phyloP scores from a whole-genome alignment of 228 moss, liverwort and hornwort genomes.

The Sphagnum magellanicum region DNA sequence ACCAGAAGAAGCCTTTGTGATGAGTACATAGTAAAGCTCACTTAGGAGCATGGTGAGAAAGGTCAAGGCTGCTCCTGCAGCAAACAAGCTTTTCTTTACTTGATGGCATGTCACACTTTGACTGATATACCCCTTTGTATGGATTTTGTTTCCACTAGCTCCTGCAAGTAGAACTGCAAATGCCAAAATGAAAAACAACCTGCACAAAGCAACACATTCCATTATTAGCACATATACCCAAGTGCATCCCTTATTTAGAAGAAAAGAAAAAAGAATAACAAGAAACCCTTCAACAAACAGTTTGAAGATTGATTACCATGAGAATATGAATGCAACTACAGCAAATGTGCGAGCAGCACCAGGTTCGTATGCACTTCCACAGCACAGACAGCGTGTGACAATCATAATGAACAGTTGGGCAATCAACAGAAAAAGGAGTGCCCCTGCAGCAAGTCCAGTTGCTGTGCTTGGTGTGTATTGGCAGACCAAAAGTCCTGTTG shows the following conservation, averaged over 20 bases:
- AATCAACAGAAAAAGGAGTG: constrained; percentile 29
- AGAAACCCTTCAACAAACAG: too few relatives aligned
- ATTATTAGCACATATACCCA: too few relatives aligned
- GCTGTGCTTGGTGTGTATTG: constrained; percentile 30
- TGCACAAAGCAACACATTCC: not conserved
- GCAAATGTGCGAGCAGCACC: constrained; percentile 45
- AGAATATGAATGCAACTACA: constrained; percentile 35
- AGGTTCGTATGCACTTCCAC: constrained; percentile 37
- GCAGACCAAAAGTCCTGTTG: constrained; percentile 10
- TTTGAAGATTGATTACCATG: constrained; percentile 16
- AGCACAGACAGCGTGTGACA: constrained; percentile 45
- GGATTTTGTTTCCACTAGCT: constrained; percentile 44
- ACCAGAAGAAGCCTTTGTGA: constrained; percentile 33
- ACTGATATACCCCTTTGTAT: constrained; percentile 26
- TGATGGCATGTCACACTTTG: constrained; percentile 24
- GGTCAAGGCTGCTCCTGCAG: constrained; percentile 36
- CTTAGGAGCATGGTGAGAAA: constrained; percentile 29
- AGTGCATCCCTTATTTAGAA: too few relatives aligned
- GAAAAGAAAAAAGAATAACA: too few relatives aligned
- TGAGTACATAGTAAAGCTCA: constrained; percentile 46
- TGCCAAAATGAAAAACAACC: constrained; percentile 40
- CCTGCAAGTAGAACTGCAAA: constrained; percentile 31
- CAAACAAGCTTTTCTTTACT: constrained; percentile 40
- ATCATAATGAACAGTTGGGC: constrained; percentile 38
- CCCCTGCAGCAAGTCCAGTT: constrained; percentile 37